Base-by-base conservation (phyloP, 176 grass and related monocot genomes). In the Metroxylon sagu region DNA sequence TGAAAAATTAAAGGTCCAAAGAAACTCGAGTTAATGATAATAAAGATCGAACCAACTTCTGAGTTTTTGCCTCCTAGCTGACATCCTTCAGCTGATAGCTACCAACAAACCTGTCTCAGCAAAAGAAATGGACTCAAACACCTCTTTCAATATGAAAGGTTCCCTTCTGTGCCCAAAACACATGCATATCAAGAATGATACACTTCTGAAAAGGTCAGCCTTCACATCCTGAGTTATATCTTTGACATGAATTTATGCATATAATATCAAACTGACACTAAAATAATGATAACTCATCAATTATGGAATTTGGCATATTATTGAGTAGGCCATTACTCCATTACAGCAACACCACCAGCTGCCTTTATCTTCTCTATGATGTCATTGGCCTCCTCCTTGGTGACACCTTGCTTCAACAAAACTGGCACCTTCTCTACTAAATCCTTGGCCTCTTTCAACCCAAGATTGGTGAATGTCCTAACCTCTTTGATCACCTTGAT, bases 401-500 rank as follows among this genome's bases (percentile, higher is more conserved):
- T 97, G 18, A 97, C 78, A 2, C 87, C 89, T 62, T 97, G 93
- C 69, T 97, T 97, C 64, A 97, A 65, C 74, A 88, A 35, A 27
- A 91, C 83, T 0, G 93, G 93, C 18, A 69, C 78, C 72, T 97
- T 97, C 73, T 97, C 93, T 35, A 91, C 93, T 14, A 97, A 54
- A 21, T 97, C 93, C 69, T 97, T 97, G 0, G 93, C 93, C 35
- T 97, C 93, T 55, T 91, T 97, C 76, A 97, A 43, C 14, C 93
- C 93, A 31, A 97, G 68, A 85, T 72, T 83, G 0, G 93, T 97
- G 54, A 97, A 91, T 27, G 84, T 80, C 59, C 93, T 79, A 66
- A 97, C 85, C 81, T 97, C 93, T 72, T 97, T 97, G 52, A 97
- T 97, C 57, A 97, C 89, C 81, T 97, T 97, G 56, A 97, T 97